These are phyloP conservation scores for Polychytrium aggregatum DNA, from an alignment of 192 early-diverging fungal species.

Conservation along the genomic window DNA sequence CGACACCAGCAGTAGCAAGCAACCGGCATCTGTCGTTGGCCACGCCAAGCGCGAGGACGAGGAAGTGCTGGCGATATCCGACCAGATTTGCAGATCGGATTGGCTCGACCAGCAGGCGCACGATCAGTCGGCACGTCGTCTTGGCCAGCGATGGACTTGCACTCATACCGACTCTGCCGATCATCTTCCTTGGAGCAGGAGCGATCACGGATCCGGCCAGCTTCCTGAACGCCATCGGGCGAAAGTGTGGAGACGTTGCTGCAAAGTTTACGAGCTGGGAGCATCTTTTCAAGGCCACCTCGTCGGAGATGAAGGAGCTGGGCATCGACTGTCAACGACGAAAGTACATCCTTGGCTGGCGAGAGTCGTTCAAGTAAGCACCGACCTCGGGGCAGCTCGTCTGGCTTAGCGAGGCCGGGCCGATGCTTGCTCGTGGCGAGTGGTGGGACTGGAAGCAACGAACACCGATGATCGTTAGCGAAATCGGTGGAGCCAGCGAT, in stretches of 20 bases:
- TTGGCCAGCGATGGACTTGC: background rate
- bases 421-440: too few species aligned
- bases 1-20: background rate
- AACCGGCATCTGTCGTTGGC: background rate
- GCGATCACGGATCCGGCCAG: slow-evolving; percentile 8
- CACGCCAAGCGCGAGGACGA: too few species aligned
- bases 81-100: too few species aligned
- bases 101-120: too few species aligned
- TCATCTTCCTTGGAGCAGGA: too few species aligned
- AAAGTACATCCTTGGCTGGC: slow-evolving; percentile 30
- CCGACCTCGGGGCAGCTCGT: background rate
- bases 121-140: background rate
- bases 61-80: too few species aligned
- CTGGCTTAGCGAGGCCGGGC: background rate
- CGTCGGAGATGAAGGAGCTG: slow-evolving; percentile 26
- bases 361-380: slow-evolving; percentile 32
- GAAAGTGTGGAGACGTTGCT: slow-evolving; percentile 16
- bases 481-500: background rate
- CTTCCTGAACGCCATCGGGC: slow-evolving; percentile 35
- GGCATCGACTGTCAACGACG: slow-evolving; percentile 25
- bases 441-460: background rate
- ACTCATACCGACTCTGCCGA: background rate
- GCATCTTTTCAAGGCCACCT: slow-evolving; percentile 27
- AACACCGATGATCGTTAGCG: background rate
- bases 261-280: slow-evolving; percentile 39